Conservation (phyloP, 2,329 filamentous ascomycete genomes). For the Seiridium unicorne region DNA sequence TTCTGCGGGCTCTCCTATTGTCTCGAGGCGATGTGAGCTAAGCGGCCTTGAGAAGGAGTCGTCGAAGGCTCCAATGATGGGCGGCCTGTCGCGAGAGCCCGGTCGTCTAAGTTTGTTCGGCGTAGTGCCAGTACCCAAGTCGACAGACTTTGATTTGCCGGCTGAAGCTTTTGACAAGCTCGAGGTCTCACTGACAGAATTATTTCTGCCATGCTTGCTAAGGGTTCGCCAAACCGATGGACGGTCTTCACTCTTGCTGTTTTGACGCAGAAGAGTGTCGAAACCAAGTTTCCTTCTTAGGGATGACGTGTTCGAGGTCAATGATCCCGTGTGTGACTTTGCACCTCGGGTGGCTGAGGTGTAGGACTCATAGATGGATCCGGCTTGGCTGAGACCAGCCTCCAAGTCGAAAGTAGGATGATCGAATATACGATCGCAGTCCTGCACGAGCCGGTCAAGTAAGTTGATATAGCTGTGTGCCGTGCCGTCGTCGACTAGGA, state of each 20-base stretch:
- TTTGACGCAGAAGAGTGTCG: conserved; percentile 72
- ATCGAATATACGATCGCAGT: conserved; percentile 86
- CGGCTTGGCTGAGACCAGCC: conserved; percentile 38
- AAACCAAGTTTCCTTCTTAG: conserved; percentile 82
- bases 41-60: conserved; percentile 49
- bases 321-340: conserved; percentile 67
- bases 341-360: conserved; percentile 56
- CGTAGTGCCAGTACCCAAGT: conserved; percentile 56
- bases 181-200: conserved; percentile 56
- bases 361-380: conserved; percentile 55
- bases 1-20: conserved; percentile 57
- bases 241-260: conserved; percentile 70
- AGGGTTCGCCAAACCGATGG: conserved; percentile 83
- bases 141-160: conserved; percentile 74
- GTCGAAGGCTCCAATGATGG: conserved; percentile 62
- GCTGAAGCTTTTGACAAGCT: conserved; percentile 68
- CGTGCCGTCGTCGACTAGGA: conserved; percentile 75
- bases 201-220: conserved; percentile 70
- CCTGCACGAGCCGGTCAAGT: conserved; percentile 83
- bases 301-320: conserved; percentile 85
- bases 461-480: conserved; percentile 84
- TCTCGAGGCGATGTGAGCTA: conserved; percentile 58
- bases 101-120: conserved; percentile 51
- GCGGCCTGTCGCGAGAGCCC: conserved; percentile 58
- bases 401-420: conserved; percentile 39